Evolutionary conservation across 768 basidiomycete species (phyloP).

Genomic region (Asterophora parasitica): DNA sequence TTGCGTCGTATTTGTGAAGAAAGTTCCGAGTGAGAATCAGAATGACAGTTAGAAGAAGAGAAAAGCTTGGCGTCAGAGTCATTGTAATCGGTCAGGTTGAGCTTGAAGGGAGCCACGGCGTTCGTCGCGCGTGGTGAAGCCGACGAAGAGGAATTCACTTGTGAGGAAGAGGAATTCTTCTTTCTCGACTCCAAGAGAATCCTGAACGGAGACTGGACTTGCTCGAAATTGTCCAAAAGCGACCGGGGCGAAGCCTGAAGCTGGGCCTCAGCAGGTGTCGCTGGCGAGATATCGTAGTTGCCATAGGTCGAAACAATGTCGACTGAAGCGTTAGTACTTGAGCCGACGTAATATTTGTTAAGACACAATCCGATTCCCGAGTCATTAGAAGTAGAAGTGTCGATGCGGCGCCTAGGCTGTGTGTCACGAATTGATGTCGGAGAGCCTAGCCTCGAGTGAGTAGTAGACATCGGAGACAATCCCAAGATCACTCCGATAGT

Average conservation of each 20-base stretch:
- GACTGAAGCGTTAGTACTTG: background rate
- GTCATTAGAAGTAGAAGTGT: background rate
- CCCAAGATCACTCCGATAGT: constrained; percentile 40
- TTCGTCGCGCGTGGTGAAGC: background rate
- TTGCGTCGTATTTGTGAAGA: too few relatives aligned
- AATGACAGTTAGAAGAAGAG: background rate
- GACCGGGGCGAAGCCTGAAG: background rate
- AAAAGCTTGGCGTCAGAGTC: background rate
- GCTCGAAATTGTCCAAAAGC: background rate
- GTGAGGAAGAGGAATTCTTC: background rate
- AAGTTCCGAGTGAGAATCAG: background rate
- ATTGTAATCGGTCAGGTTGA: background rate
- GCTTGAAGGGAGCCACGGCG: background rate
- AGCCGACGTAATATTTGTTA: background rate
- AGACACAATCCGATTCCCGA: background rate
- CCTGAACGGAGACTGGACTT: constrained; percentile 11
- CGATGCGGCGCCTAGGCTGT: background rate
- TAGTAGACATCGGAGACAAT: constrained; percentile 12
- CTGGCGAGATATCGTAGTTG: background rate
- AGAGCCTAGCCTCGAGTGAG: background rate
- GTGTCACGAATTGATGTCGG: too few relatives aligned
- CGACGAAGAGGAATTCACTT: too few relatives aligned
- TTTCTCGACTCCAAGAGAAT: constrained; percentile 9
- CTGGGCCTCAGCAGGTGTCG: background rate
- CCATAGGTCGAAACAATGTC: background rate